Evolutionary conservation across 2,329 filamentous ascomycete genomes (phyloP).

Genomic region (Neocucurbitaria cava): DNA sequence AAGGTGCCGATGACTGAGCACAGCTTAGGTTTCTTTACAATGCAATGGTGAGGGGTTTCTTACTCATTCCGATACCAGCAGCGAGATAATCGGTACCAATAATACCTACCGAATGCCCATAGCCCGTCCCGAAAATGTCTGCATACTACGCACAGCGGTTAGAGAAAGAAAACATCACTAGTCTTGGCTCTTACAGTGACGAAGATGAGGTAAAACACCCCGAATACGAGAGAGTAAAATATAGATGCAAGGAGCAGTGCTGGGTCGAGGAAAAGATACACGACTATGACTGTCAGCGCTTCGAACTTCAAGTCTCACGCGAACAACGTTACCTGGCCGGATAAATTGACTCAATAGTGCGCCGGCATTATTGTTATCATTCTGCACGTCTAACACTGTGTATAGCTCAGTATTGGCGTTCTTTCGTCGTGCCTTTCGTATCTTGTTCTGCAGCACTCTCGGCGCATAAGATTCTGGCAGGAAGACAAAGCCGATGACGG

Average conservation of each 20-base stretch:
- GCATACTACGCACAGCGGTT: conserved; percentile 1
- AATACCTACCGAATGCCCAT: conserved; percentile 17
- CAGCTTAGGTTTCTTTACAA: background rate
- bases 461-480: conserved; percentile 16
- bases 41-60: background rate
- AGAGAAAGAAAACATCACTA: background rate
- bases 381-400: conserved; percentile 14
- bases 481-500: conserved; percentile 1
- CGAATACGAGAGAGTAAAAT: conserved; percentile 17
- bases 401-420: conserved; percentile 5
- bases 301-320: background rate
- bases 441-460: conserved; percentile 6
- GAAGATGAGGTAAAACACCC: conserved; percentile 19
- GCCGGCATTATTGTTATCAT: background rate
- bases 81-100: conserved; percentile 19
- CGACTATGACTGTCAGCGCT: background rate
- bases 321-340: conserved; percentile 3
- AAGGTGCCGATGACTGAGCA: conserved; percentile 14
- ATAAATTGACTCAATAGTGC: conserved; percentile 10
- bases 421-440: background rate
- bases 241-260: conserved; percentile 10
- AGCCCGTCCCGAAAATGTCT: conserved; percentile 14
- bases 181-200: conserved; percentile 9
- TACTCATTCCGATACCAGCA: conserved; percentile 14
- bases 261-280: conserved; percentile 14